Conservation (phyloP, 208 protist species). For the Acanthamoeba triangularis region DNA sequence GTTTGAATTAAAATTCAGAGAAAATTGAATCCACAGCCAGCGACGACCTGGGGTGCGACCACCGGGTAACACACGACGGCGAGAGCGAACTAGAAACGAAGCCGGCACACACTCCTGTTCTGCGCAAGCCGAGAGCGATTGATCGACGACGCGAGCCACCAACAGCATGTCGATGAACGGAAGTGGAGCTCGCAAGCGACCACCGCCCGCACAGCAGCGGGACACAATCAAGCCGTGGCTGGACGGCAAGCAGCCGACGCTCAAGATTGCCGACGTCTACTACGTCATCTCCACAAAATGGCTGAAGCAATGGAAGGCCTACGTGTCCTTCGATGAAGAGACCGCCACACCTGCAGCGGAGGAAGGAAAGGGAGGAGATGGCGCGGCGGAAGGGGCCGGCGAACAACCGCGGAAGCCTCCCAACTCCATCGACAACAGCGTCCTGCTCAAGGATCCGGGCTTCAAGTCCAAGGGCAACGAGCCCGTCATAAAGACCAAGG, state of each 20-base stretch:
- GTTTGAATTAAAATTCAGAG: background rate
- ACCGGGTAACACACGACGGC: background rate
- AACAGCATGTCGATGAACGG: background rate
- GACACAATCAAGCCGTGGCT: background rate
- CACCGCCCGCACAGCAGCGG: background rate
- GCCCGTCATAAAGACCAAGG: slow-evolving; percentile 33
- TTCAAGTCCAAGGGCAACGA: slow-evolving; percentile 66
- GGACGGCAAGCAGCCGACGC: background rate
- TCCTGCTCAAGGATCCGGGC: slow-evolving; percentile 40
- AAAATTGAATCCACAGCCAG: background rate
- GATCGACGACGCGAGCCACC: background rate
- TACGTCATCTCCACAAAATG: slow-evolving; percentile 37
- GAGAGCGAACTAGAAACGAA: background rate
- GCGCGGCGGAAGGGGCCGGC: background rate
- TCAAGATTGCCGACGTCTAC: slow-evolving; percentile 9
- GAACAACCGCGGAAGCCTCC: background rate
- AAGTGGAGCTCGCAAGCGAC: background rate
- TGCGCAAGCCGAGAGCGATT: background rate
- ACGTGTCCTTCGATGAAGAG: slow-evolving; percentile 30
- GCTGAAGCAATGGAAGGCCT: slow-evolving; percentile 23
- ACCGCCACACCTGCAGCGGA: background rate
- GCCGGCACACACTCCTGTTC: background rate
- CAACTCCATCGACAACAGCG: slow-evolving; percentile 10
- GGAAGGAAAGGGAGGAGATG: background rate
- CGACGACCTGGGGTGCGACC: background rate